Base-by-base conservation (phyloP, 1,284 basidiomycete genomes). In the Porodaedalea pini region DNA sequence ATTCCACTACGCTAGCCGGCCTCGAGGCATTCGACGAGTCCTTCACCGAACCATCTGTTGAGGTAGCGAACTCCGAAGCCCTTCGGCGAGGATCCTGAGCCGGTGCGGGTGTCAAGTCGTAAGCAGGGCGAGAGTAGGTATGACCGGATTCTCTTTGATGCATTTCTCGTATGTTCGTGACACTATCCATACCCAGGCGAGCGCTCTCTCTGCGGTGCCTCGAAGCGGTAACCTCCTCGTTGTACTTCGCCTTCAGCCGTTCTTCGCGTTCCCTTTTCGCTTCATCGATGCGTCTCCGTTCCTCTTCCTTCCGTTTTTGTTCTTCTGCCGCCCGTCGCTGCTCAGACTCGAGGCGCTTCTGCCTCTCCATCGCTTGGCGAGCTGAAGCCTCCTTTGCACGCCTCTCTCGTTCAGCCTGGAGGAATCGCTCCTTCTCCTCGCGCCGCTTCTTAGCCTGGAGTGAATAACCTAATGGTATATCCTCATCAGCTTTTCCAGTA, bases 361-460 rank as follows among this genome's bases (percentile, higher is more conserved):
- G 70, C 61, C 75, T 75, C 54, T 72, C 73, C 60, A 73, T 71
- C 21, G 67, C 57, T 29, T 62, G 37, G 40, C 62, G 62, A 54
- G 69, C 64, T 60, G 71, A 66, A 40, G 71, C 69, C 61, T 74
- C 73, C 47, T 70, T 70, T 48, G 72, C 71, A 17, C 85, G 77
- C 48, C 75, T 75, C 57, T 80, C 75, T 57, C 78, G 77, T 66
- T 89, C 80, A 65, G 78, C 77, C 52, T 75, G 78, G 62, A 90
- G 72, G 64, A 90, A 89, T 32, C 71, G 77, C 45, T 80, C 82
- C 71, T 88, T 88, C 70, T 86, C 81, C 68, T 86, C 85, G 50
- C 82, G 81, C 63, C 81, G 81, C 73, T 85, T 83, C 72, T 81
- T 83, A 66, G 79, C 77, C 50, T 86, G 82, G 65, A 86, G 71